Percentiles rank a stretch among this genome's conserved stretches.
Conservation (phyloP, 2,329 filamentous ascomycete species). For the Colletotrichum zoysiae region DNA sequence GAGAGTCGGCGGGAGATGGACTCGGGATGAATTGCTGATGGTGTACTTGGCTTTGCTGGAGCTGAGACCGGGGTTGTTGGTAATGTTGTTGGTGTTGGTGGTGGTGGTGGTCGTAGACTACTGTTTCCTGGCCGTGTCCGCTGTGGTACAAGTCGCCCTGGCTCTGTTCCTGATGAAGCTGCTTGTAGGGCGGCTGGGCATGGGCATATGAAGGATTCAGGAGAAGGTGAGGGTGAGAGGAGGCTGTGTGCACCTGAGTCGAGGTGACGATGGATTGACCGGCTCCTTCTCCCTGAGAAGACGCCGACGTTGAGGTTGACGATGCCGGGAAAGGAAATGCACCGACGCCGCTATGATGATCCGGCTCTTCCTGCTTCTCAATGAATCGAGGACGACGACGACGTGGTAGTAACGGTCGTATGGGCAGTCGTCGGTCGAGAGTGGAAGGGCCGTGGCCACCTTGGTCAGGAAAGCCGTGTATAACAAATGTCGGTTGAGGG, state of each 20-base stretch:
- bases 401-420: constrained; percentile 1
- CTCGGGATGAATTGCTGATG: not conserved
- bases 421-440: not conserved
- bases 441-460: constrained; percentile 5
- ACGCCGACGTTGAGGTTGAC: not conserved
- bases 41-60: constrained; percentile 1
- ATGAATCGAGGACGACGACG: constrained; percentile 12
- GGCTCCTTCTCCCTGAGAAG: constrained; percentile 5
- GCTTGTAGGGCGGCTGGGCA: not conserved
- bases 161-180: constrained; percentile 2
- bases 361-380: constrained; percentile 13
- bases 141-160: not conserved
- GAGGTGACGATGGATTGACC: not conserved
- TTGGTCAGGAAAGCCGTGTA: not conserved
- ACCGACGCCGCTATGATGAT: not conserved
- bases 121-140: not conserved
- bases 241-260: not conserved
- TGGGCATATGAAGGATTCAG: constrained; percentile 16
- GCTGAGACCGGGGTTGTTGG: not conserved
- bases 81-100: constrained; percentile 18
- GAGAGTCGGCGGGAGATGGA: constrained; percentile 1
- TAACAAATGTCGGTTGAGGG: constrained; percentile 6
- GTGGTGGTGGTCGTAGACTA: not conserved
- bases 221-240: not conserved
- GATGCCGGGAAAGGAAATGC: not conserved